Percentiles rank a stretch among this genome's conserved stretches.
phyloP scores from a whole-genome alignment of 2,329 filamentous ascomycete species.

The Pseudopyrenochaeta lycopersici region DNA sequence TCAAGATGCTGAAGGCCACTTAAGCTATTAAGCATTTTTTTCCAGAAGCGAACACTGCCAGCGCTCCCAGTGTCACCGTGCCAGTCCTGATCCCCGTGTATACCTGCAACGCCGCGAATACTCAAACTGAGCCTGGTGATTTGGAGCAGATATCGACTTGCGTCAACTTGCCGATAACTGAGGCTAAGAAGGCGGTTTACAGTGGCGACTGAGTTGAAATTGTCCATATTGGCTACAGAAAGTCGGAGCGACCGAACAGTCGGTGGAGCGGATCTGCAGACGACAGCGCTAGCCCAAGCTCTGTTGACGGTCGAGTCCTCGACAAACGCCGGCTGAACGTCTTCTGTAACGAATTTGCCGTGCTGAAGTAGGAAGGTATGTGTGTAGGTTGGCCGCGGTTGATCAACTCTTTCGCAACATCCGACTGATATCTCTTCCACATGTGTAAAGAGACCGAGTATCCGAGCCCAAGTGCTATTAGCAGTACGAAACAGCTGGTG shows the following conservation, averaged over 20 bases:
- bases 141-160: neutral
- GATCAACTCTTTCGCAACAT: constrained; percentile 13
- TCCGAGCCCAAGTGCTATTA: constrained; percentile 2
- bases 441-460: constrained; percentile 11
- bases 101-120: constrained; percentile 13
- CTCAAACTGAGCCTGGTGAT: constrained; percentile 11
- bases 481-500: constrained; percentile 8
- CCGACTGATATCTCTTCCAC: constrained; percentile 18
- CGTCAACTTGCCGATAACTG: neutral
- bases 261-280: constrained; percentile 3
- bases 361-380: constrained; percentile 13
- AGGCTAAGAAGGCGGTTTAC: constrained; percentile 19
- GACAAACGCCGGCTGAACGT: constrained; percentile 6
- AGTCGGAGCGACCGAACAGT: constrained; percentile 12
- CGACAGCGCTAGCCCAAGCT: constrained; percentile 19
- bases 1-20: constrained; percentile 11
- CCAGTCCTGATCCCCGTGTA: constrained; percentile 16
- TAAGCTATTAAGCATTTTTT: constrained; percentile 2
- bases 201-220: constrained; percentile 19
- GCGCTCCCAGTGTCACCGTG: constrained; percentile 15
- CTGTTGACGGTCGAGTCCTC: constrained; percentile 20
- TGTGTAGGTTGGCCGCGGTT: constrained; percentile 15
- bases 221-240: constrained; percentile 20
- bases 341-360: constrained; percentile 5
- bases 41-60: constrained; percentile 15